Conservation (phyloP, 2,329 filamentous ascomycete species). For the Monilinia fructicola region DNA sequence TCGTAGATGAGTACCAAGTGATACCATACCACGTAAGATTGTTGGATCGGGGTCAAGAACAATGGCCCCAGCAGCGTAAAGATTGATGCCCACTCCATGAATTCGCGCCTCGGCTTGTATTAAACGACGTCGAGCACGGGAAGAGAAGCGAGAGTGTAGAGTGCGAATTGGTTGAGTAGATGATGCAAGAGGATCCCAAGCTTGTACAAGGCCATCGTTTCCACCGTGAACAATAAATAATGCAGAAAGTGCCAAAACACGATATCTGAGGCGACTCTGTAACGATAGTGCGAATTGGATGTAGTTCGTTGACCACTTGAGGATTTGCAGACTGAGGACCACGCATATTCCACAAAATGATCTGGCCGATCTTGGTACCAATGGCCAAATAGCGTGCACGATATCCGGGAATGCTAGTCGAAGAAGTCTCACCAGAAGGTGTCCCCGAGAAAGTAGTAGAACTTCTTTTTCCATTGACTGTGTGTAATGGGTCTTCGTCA, state of each 20-base stretch:
- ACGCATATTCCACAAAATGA: slow-evolving; percentile 84
- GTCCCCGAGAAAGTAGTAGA: slow-evolving; percentile 35
- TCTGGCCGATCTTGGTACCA: slow-evolving; percentile 74
- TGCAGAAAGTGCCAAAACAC: slow-evolving; percentile 74
- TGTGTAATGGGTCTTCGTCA: slow-evolving; percentile 74
- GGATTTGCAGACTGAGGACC: slow-evolving; percentile 56
- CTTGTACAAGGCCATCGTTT: slow-evolving; percentile 90
- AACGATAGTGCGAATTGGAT: slow-evolving; percentile 76
- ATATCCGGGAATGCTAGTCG: slow-evolving; percentile 75
- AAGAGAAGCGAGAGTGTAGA: slow-evolving; percentile 80
- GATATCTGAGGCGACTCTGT: slow-evolving; percentile 89
- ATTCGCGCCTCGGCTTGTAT: slow-evolving; percentile 66
- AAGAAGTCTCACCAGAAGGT: slow-evolving; percentile 32
- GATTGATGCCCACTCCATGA: slow-evolving; percentile 68
- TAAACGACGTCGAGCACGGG: slow-evolving; percentile 74
- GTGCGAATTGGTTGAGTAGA: slow-evolving; percentile 76
- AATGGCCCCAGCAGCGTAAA: slow-evolving; percentile 80
- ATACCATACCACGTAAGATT: slow-evolving; percentile 78
- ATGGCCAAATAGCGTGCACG: slow-evolving; percentile 77
- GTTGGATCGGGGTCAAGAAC: slow-evolving; percentile 86
- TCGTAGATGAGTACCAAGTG: slow-evolving; percentile 80
- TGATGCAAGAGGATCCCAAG: slow-evolving; percentile 93
- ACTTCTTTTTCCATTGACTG: slow-evolving; percentile 50
- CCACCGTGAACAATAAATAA: slow-evolving; percentile 91
- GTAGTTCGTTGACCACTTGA: slow-evolving; percentile 57